Evolutionary conservation across 352 stramenopile species (phyloP), one percentile per base, ranked within the genome.

Genomic region (Blastocystis sp.): DNA sequence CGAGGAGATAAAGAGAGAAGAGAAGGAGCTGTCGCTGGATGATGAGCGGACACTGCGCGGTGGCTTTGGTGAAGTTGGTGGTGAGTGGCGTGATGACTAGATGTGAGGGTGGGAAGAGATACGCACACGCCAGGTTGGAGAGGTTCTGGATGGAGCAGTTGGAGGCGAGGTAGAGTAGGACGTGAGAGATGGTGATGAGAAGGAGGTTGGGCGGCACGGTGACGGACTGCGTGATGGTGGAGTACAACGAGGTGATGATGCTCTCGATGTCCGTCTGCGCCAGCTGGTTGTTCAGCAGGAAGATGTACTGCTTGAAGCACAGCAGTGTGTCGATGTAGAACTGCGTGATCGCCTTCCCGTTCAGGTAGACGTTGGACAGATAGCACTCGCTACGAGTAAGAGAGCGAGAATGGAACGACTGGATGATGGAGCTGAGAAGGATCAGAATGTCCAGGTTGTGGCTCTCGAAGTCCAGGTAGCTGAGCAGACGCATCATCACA

Each of bases 291-390:
- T 66, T 85, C 50, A 41, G 31, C 9, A 66, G 21, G 29, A 13
- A 85, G 26, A 85, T 67, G n/a, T 50, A 41, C 33, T 85, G 74
- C 33, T 85, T 85, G 74, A 85, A 85, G 50, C 74, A 67, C 37
- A 66, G n/a, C 29, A 85, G 60, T 13, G 50, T 67, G 31, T 63
- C 26, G 51, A 85, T 85, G 41, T 85, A 85, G 50, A 85, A 85
- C 61, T 85, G 74, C 2, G 74, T 85, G 24, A 67, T 31, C 2
- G 65, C 19, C 6, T 41, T 24, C 1, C 74, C 74, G 61, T 59
- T 69, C 55, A 85, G 65, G 51, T 85, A 85, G 26, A 63, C 74
- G 59, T 85, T 85, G 12, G 33, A 45, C n/a, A 85, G 33, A 60
- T 85, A 67, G 60, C 74, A 85, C 74, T 85, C 74, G 26, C 74